Conservation (phyloP, 2,329 filamentous ascomycete species). For the Aspergillus sp. region DNA sequence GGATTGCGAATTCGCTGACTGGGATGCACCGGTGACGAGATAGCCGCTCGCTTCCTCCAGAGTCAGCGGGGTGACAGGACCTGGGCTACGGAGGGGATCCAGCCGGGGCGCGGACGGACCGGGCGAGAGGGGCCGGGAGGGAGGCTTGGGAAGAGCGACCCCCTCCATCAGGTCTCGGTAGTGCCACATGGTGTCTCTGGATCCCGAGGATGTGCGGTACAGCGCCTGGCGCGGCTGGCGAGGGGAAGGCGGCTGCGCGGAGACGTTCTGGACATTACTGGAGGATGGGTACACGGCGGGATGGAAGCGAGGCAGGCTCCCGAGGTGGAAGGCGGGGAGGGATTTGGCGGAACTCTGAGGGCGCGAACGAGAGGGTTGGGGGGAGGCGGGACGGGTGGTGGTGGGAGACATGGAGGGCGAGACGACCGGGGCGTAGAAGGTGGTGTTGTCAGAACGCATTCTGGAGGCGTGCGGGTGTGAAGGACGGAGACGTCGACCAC, state of each 20-base stretch:
- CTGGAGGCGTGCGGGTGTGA: slow-evolving; percentile 17
- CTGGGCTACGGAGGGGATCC: slow-evolving; percentile 46
- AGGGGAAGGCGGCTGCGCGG: slow-evolving; percentile 31
- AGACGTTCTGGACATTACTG: slow-evolving; percentile 19
- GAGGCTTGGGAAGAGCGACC: slow-evolving; percentile 29
- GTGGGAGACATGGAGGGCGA: slow-evolving; percentile 35
- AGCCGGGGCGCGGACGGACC: slow-evolving; percentile 45
- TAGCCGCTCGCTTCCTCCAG: slow-evolving; percentile 44
- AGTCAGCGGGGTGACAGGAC: slow-evolving; percentile 46
- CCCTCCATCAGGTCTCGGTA: slow-evolving; percentile 45
- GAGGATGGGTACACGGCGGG: slow-evolving; percentile 43
- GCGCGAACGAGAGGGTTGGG: slow-evolving; percentile 33
- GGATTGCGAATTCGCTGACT: slow-evolving; percentile 17
- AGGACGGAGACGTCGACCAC: slow-evolving; percentile 14
- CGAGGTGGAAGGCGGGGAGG: slow-evolving; percentile 38
- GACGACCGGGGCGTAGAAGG: slow-evolving; percentile 30
- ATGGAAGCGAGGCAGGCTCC: slow-evolving; percentile 46
- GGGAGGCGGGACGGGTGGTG: slow-evolving; percentile 30
- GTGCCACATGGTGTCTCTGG: slow-evolving; percentile 40
- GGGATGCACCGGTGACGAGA: slow-evolving; percentile 34
- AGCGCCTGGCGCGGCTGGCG: slow-evolving; percentile 32
- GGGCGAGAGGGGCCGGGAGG: slow-evolving; percentile 24
- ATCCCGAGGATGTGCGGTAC: slow-evolving; percentile 32
- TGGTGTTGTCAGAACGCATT: slow-evolving; percentile 34
- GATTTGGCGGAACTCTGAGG: slow-evolving; percentile 34